Evolutionary conservation across 768 basidiomycete genomes (phyloP).

Genomic region (Boletus vinaceobasis): DNA sequence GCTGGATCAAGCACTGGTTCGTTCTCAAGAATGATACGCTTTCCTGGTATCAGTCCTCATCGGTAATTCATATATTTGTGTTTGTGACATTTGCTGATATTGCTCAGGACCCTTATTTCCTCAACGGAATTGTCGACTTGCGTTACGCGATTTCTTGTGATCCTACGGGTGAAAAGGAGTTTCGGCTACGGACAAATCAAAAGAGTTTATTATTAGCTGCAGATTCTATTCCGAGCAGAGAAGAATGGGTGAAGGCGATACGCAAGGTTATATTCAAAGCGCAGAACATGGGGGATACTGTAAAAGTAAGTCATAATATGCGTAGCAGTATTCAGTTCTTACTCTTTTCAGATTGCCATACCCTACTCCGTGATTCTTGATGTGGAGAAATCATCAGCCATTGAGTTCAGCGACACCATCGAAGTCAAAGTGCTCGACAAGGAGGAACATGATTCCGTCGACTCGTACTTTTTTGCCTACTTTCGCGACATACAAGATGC

Average conservation of each 20-base stretch:
- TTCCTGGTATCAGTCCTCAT: slow-evolving; percentile 94
- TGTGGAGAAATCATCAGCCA: slow-evolving; percentile 80
- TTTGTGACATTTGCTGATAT: slow-evolving; percentile 4
- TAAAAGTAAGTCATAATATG: slow-evolving; percentile 58
- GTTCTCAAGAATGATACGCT: slow-evolving; percentile 93
- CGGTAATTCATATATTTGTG: slow-evolving; percentile 46
- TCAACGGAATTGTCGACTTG: slow-evolving; percentile 92
- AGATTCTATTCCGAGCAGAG: slow-evolving; percentile 77
- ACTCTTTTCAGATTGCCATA: slow-evolving; percentile 70
- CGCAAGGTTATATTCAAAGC: slow-evolving; percentile 93
- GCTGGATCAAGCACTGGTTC: slow-evolving; percentile 96
- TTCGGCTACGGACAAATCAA: slow-evolving; percentile 82
- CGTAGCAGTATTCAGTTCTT: not conserved
- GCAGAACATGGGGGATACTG: slow-evolving; percentile 93
- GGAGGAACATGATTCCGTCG: slow-evolving; percentile 68
- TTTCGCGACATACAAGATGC: slow-evolving; percentile 79
- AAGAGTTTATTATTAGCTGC: slow-evolving; percentile 68
- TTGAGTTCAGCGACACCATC: slow-evolving; percentile 96
- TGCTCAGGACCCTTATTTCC: slow-evolving; percentile 91
- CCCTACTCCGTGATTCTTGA: slow-evolving; percentile 88
- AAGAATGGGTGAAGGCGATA: slow-evolving; percentile 96
- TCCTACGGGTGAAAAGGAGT: slow-evolving; percentile 67
- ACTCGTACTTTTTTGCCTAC: slow-evolving; percentile 94
- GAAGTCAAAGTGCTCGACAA: slow-evolving; percentile 91
- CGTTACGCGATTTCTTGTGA: slow-evolving; percentile 93